Percentiles rank a stretch among this genome's conserved stretches.
Evolutionary conservation across 192 early-diverging fungal genomes (phyloP).

Genomic region (Backusella psychrophila): DNA sequence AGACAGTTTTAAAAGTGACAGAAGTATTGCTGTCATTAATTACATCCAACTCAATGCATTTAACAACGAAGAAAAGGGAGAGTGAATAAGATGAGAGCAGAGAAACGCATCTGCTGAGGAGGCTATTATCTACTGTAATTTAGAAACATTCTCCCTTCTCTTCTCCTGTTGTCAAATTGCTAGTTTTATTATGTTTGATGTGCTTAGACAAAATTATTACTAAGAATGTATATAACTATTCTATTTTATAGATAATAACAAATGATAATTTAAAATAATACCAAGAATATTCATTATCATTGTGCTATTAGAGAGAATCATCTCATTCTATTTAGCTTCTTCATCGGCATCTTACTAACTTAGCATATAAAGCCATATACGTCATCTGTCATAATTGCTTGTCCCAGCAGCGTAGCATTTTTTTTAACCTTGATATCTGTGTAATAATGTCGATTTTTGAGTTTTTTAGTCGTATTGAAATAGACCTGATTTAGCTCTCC

Average conservation of each 20-base stretch:
- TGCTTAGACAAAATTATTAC: background rate
- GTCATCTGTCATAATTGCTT: no score
- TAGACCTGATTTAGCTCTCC: no score
- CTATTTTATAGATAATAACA: background rate
- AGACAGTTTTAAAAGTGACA: background rate
- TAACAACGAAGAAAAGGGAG: background rate
- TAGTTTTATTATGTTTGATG: background rate
- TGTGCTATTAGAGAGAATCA: background rate
- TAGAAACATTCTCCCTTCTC: background rate
- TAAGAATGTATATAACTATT: background rate
- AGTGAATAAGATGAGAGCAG: background rate
- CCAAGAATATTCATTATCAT: background rate
- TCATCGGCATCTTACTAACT: background rate
- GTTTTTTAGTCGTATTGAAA: no score
- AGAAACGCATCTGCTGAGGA: background rate
- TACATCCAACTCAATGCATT: background rate
- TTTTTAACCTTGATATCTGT: background rate
- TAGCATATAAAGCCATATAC: background rate
- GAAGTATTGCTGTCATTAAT: background rate
- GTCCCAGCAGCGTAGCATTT: background rate
- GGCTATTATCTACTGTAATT: background rate
- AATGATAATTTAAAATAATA: background rate
- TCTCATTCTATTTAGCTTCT: background rate
- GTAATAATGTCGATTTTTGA: no score
- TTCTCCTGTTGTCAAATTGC: background rate